A percentile compares a stretch with the other conserved stretches of the same genome.
Evolutionary conservation across 129 eudicot genomes (phyloP).

Genomic region (Escallonia rubra): DNA sequence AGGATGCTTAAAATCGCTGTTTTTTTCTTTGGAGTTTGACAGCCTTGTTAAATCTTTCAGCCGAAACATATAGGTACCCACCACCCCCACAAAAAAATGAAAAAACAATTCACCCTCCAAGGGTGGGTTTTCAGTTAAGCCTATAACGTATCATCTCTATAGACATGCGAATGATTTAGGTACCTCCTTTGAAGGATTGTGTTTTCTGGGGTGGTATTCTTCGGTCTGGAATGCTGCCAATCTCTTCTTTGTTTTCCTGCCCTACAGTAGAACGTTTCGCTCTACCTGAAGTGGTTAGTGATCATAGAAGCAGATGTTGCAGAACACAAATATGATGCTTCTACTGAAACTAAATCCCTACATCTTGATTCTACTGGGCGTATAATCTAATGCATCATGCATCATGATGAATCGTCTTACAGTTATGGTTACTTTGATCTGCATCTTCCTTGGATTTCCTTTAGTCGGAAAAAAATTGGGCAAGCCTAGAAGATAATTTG

Average conservation of each 20-base stretch:
- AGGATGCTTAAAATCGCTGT: too few relatives aligned
- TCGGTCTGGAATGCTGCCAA: slow-evolving; percentile 32
- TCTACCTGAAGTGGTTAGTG: slow-evolving; percentile 20
- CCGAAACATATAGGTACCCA: too few relatives aligned
- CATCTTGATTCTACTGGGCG: neutral
- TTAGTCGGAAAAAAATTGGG: too few relatives aligned
- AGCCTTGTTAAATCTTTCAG: too few relatives aligned
- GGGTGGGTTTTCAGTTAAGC: too few relatives aligned
- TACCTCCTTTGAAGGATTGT: slow-evolving; percentile 55
- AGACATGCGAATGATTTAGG: neutral
- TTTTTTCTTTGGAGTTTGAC: too few relatives aligned
- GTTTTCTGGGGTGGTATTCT: slow-evolving; percentile 45
- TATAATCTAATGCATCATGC: neutral
- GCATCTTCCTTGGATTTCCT: neutral
- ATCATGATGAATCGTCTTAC: neutral
- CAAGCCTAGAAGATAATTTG: too few relatives aligned
- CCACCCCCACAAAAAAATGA: too few relatives aligned
- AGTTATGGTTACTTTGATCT: neutral
- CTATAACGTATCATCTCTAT: too few relatives aligned
- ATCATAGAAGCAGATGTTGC: neutral
- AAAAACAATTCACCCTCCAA: too few relatives aligned
- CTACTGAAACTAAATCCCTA: neutral
- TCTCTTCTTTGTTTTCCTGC: slow-evolving; percentile 42
- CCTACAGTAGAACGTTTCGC: slow-evolving; percentile 28
- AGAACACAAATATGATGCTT: neutral